Evolutionary conservation across 176 grass and related monocot species (phyloP).

Genomic region (Avena sativa): DNA sequence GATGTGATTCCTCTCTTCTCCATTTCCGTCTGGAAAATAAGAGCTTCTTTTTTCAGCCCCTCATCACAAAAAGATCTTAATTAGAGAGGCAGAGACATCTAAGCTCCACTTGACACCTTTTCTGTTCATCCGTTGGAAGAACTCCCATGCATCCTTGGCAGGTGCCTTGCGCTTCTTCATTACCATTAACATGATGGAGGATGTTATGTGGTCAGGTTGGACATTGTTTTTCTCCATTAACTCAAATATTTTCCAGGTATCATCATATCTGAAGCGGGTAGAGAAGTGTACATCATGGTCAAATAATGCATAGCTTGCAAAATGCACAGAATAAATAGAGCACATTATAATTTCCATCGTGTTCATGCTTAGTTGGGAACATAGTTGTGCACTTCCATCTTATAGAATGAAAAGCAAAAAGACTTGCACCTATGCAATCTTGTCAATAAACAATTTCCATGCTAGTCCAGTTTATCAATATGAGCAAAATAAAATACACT

Average conservation of each 20-base stretch:
- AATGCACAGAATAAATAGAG: constrained; percentile 31
- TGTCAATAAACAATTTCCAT: constrained; percentile 10
- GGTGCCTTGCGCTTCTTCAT: constrained; percentile 66
- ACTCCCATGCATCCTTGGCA: constrained; percentile 88
- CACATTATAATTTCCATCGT: constrained; percentile 7
- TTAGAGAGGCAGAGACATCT: constrained; percentile 59
- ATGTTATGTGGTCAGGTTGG: constrained; percentile 72
- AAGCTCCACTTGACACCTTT: constrained; percentile 90
- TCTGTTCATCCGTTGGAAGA: constrained; percentile 76
- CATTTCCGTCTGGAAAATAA: constrained; percentile 93
- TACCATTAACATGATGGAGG: constrained; percentile 72
- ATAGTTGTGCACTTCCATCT: constrained; percentile 1
- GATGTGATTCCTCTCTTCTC: constrained; percentile 82
- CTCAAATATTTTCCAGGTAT: constrained; percentile 76
- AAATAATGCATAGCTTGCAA: constrained; percentile 16
- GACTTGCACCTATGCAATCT: not conserved
- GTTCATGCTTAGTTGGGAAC: constrained; percentile 13
- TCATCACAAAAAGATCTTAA: constrained; percentile 78
- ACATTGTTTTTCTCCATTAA: constrained; percentile 83
- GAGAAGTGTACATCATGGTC: constrained; percentile 18
- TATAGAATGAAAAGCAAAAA: not conserved
- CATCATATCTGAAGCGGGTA: constrained; percentile 63
- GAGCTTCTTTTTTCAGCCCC: constrained; percentile 79
- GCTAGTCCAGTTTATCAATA: not conserved
- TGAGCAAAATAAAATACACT: constrained; percentile 1